Conservation (phyloP, 495 filamentous ascomycete genomes). For the Extremus antarcticus region DNA sequence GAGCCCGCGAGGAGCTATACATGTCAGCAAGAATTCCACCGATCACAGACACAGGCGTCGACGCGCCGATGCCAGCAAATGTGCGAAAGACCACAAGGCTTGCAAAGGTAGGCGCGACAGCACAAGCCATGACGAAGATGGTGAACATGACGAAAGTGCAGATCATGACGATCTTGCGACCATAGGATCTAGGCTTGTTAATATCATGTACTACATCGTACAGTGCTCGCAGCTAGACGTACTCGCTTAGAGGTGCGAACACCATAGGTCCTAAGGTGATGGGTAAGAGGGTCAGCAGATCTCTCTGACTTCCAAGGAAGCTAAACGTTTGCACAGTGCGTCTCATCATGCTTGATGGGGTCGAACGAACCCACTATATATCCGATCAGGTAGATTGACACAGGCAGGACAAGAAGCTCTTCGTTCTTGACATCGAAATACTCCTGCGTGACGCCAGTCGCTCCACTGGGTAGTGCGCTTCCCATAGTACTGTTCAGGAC, state of each 20-base stretch:
- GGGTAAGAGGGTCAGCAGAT: no score
- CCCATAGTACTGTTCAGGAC: slow-evolving; percentile 70
- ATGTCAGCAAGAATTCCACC: slow-evolving; percentile 69
- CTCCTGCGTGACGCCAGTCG: slow-evolving; percentile 44
- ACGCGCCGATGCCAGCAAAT: slow-evolving; percentile 52
- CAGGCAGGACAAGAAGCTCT: slow-evolving; percentile 55
- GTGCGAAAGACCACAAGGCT: slow-evolving; percentile 58
- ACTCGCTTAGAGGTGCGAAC: slow-evolving; percentile 7
- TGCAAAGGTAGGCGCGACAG: slow-evolving; percentile 57
- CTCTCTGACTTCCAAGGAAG: no score
- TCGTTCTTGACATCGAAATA: slow-evolving; percentile 50
- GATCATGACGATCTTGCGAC: slow-evolving; percentile 51
- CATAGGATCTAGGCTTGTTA: slow-evolving; percentile 44
- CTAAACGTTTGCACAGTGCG: no score
- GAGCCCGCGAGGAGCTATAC: slow-evolving; percentile 43
- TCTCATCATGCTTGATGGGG: no score
- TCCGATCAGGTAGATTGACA: slow-evolving; percentile 63
- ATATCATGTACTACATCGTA: no score
- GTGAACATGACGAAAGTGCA: slow-evolving; percentile 52
- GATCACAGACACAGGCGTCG: slow-evolving; percentile 57
- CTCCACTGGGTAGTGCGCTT: slow-evolving; percentile 54
- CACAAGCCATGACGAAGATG: slow-evolving; percentile 57
- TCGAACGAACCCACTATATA: no score
- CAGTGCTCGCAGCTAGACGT: slow-evolving; percentile 32
- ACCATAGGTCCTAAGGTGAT: slow-evolving; percentile 48